phyloP scores from a whole-genome alignment of 495 filamentous ascomycete genomes.

The Collariella sp. region DNA sequence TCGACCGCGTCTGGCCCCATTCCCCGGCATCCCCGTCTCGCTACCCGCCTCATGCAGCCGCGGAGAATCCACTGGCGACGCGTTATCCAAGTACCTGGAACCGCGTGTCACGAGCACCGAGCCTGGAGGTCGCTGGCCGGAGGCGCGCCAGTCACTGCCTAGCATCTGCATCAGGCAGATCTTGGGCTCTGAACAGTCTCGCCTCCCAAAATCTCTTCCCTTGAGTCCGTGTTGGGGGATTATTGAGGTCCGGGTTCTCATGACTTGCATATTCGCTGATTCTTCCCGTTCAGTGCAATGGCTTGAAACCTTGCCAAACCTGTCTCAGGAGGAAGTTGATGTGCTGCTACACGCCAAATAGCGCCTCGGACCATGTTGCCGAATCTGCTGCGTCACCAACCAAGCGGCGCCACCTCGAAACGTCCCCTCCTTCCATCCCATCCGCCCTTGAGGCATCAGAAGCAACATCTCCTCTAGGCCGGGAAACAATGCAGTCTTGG shows the following conservation, averaged over 20 bases:
- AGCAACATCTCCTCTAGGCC: constrained; percentile 10
- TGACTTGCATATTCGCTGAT: constrained; percentile 12
- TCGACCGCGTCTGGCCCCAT: neutral
- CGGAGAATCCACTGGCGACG: neutral
- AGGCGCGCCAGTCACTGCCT: constrained; percentile 7
- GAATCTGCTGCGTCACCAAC: constrained; percentile 36
- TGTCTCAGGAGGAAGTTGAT: constrained; percentile 52
- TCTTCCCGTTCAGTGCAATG: constrained; percentile 50
- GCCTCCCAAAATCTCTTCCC: neutral
- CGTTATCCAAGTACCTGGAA: constrained; percentile 15
- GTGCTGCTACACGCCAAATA: constrained; percentile 39
- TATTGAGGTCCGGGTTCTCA: neutral
- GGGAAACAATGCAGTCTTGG: constrained; percentile 18
- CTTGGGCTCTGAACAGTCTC: constrained; percentile 1
- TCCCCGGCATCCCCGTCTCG: constrained; percentile 1
- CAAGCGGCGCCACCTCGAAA: constrained; percentile 39
- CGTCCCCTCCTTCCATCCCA: constrained; percentile 22
- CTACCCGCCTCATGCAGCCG: constrained; percentile 6
- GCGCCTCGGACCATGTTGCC: constrained; percentile 25
- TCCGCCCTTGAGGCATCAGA: constrained; percentile 15
- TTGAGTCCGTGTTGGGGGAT: neutral
- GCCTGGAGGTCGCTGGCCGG: neutral
- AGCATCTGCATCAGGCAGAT: constrained; percentile 7
- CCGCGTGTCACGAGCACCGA: constrained; percentile 4
- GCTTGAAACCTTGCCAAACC: constrained; percentile 58